Base-by-base conservation (phyloP, 2,329 filamentous ascomycete species). In the Claviceps digitariae region DNA sequence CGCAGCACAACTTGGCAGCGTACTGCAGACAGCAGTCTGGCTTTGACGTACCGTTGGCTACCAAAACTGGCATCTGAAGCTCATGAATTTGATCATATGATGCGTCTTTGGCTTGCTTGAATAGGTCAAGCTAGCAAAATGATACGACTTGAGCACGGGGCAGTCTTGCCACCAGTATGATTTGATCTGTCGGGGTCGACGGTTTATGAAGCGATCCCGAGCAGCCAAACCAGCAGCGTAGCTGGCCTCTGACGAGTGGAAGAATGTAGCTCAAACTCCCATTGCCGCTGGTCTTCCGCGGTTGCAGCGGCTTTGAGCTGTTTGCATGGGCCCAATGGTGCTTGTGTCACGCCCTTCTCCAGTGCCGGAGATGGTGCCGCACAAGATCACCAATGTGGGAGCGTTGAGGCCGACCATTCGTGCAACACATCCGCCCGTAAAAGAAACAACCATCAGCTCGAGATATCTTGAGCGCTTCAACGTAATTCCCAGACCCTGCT, bases 311-410 rank as follows among this genome's bases (percentile, higher is more conserved):
- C 58, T 21, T 60, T 66, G 51, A 69, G 60, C n/a, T 58, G 57
- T 48, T 64, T 63, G 56, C 70, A 69, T 0, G 67, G 62, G 6
- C 60, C 62, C 0, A 65, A 48, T 8, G 64, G 62, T 9, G 66
- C 64, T 25, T 52, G 55, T 8, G 59, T 57, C 1, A 69, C 64
- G 5, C 67, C 70, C 15, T 17, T 65, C 57, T 3, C 70, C 69
- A 4, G 59, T 59, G 50, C 70, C 73, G 71, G 67, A 29, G n/a
- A 56, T 66, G 3, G 73, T 72, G 2, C 74, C 74, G 13, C 70
- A 72, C 12, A 76, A 61, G 27, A 76, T 66, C 0, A 74, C 65
- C 1, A 72, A 57, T 1, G 59, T 59, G 0, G 69, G 66, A 1
- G 62, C 64, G 27, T 68, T 63, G 20, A 76, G 63, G 2, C 72